Conservation (phyloP, 2,329 filamentous ascomycete genomes). For the Apiospora hydei region DNA sequence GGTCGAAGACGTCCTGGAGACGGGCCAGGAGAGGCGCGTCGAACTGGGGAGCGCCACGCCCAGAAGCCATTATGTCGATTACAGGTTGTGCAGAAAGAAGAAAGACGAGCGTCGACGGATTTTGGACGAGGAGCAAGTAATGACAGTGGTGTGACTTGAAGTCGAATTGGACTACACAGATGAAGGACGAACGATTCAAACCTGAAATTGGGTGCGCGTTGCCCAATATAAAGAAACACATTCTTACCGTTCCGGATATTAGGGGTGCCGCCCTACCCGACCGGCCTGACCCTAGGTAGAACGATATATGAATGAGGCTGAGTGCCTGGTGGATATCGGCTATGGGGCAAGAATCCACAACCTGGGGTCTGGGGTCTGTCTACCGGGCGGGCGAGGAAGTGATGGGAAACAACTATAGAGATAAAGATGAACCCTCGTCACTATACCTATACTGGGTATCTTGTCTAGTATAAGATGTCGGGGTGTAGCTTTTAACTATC, state of each 20-base stretch:
- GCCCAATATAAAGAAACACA: background rate
- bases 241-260: background rate
- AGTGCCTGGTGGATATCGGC: background rate
- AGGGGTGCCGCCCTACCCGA: background rate
- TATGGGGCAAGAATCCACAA: background rate
- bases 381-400: background rate
- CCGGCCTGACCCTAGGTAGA: background rate
- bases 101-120: background rate
- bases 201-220: background rate
- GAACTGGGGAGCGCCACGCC: background rate
- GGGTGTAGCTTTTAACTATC: too few relatives aligned
- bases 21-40: background rate
- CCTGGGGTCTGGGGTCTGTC: background rate
- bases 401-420: background rate
- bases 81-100: background rate
- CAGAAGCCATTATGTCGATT: background rate
- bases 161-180: background rate
- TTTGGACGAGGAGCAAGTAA: too few relatives aligned
- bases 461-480: too few relatives aligned
- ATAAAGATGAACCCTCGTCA: background rate
- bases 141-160: too few relatives aligned
- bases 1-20: background rate
- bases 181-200: background rate
- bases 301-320: background rate
- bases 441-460: too few relatives aligned